phyloP scores from a whole-genome alignment of 2,329 filamentous ascomycete genomes.

The Colletotrichum melonis region DNA sequence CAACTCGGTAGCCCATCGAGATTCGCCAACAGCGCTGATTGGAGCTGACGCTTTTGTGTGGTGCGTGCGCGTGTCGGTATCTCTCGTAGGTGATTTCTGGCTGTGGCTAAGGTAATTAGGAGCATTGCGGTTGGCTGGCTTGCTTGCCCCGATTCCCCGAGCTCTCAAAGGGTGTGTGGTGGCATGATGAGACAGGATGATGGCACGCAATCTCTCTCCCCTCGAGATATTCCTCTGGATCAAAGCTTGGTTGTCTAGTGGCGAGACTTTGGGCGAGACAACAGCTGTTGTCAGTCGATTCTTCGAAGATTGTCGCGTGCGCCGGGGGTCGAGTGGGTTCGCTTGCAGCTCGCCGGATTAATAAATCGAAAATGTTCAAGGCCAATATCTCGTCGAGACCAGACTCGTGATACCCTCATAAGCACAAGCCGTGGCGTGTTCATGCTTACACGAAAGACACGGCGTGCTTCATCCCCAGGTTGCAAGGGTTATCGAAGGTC shows the following conservation, averaged over 20 bases:
- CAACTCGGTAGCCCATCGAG: conserved; percentile 5
- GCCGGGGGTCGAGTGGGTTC: not conserved
- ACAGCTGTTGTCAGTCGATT: conserved; percentile 34
- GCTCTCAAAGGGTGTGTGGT: conserved; percentile 18
- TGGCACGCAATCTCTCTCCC: not conserved
- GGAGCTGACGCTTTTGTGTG: not conserved
- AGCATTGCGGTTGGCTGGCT: conserved; percentile 28
- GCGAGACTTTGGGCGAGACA: conserved; percentile 27
- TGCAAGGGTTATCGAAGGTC: not conserved
- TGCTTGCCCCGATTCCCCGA: conserved; percentile 3
- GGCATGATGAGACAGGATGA: conserved; percentile 28
- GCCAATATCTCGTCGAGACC: not conserved
- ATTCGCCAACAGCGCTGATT: not conserved
- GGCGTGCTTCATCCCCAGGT: conserved; percentile 3
- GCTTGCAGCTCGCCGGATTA: conserved; percentile 2
- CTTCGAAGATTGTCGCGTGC: not conserved
- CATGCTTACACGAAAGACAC: conserved; percentile 4
- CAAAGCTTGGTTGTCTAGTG: conserved; percentile 17
- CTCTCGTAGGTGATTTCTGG: conserved; percentile 17
- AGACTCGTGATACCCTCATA: conserved; percentile 31
- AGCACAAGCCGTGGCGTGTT: conserved; percentile 12
- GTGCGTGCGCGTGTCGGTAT: conserved; percentile 8
- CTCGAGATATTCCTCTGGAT: not conserved
- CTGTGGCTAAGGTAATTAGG: conserved; percentile 25
- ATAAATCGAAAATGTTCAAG: not conserved